Conservation (phyloP, 441 rosid species). For the Arabidopsis lyrata region DNA sequence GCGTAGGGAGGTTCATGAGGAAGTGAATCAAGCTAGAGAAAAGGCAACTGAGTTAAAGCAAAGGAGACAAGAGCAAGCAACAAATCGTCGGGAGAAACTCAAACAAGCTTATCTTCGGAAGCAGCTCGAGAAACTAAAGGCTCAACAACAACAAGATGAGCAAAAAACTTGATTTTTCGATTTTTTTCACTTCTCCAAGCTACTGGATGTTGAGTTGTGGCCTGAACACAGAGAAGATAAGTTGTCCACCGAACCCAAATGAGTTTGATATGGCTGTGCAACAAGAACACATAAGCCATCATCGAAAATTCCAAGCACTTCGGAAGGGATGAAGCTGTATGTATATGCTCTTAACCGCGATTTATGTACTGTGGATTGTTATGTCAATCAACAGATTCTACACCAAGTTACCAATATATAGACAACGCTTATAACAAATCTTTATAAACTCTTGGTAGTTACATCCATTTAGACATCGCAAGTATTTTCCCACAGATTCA, state of each 20-base stretch:
- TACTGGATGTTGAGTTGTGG: not conserved
- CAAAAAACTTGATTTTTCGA: constrained; percentile 7
- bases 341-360: not conserved
- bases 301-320: not conserved
- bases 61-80: constrained; percentile 79
- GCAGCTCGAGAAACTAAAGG: constrained; percentile 84
- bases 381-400: not conserved
- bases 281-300: not conserved
- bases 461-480: not conserved
- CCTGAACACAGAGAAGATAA: constrained; percentile 58
- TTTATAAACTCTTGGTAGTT: not conserved
- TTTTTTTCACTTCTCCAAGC: not conserved
- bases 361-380: not conserved
- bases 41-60: constrained; percentile 68
- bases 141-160: constrained; percentile 44
- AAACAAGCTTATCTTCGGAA: constrained; percentile 83
- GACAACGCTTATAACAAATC: not conserved
- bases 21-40: constrained; percentile 87
- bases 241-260: constrained; percentile 94
- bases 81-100: constrained; percentile 77
- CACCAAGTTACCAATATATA: not conserved
- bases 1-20: constrained; percentile 88
- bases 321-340: not conserved
- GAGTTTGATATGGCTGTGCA: constrained; percentile 58
- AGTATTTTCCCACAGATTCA: not conserved